phyloP scores from a whole-genome alignment of 202 grass and related monocot species.

The Digitaria exilis region DNA sequence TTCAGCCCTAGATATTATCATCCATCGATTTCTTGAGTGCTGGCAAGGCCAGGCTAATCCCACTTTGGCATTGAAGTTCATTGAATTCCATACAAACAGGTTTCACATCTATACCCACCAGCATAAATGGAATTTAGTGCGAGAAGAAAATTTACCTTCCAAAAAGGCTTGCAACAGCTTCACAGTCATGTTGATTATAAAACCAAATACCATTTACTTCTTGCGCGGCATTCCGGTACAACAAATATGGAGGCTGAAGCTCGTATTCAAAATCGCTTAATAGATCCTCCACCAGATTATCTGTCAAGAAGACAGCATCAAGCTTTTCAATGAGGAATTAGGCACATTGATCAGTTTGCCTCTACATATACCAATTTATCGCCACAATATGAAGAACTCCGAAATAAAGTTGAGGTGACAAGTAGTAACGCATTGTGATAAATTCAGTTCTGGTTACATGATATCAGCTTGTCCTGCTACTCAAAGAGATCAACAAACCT shows the following conservation, averaged over 20 bases:
- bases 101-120: background rate
- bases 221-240: conserved; percentile 89
- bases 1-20: background rate
- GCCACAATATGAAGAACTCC: background rate
- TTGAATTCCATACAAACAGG: background rate
- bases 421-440: background rate
- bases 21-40: background rate
- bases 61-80: background rate
- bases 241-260: conserved; percentile 88
- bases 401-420: background rate
- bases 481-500: background rate
- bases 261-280: conserved; percentile 98
- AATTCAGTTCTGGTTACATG: background rate
- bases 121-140: background rate
- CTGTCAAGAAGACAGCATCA: conserved; percentile 41
- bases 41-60: background rate
- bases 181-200: conserved; percentile 84
- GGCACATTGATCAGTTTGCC: background rate
- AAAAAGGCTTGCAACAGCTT: conserved; percentile 85
- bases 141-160: conserved; percentile 54
- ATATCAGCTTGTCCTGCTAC: conserved; percentile 15
- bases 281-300: conserved; percentile 96
- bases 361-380: background rate
- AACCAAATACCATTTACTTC: conserved; percentile 99
- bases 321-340: conserved; percentile 27